These are phyloP conservation scores for Fusarium camptoceras DNA, from an alignment of 2,329 filamentous ascomycete species.

Conservation along the genomic window DNA sequence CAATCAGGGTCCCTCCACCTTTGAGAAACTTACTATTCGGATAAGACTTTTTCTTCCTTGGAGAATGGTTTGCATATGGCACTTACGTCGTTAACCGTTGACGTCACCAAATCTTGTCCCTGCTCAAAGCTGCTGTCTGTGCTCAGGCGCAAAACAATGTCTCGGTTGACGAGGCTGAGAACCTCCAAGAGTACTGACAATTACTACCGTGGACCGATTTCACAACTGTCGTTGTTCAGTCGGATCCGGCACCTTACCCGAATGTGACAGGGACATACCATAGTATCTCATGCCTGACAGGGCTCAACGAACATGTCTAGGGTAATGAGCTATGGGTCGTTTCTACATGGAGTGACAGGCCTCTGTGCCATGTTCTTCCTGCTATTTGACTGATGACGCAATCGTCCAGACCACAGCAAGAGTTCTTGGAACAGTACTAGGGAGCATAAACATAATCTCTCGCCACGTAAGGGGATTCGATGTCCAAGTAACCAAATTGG, in stretches of 20 bases:
- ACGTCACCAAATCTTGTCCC: slow-evolving; percentile 28
- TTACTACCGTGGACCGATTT: neutral
- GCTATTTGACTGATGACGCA: slow-evolving; percentile 15
- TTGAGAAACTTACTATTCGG: neutral
- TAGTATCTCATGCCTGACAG: slow-evolving; percentile 4
- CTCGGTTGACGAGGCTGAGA: neutral
- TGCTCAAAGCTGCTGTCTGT: neutral
- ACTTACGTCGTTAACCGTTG: slow-evolving; percentile 5
- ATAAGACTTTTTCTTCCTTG: neutral
- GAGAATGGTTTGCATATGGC: slow-evolving; percentile 7
- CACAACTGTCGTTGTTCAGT: neutral
- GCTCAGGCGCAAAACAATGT: neutral
- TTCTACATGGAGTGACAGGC: neutral
- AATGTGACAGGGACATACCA: slow-evolving; percentile 8
- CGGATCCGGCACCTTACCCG: slow-evolving; percentile 1
- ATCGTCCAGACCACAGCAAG: neutral
- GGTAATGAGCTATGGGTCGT: slow-evolving; percentile 20
- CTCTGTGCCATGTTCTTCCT: slow-evolving; percentile 1
- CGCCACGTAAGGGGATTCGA: neutral
- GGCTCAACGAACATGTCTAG: slow-evolving; percentile 5
- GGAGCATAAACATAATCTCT: neutral
- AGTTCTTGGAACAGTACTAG: slow-evolving; percentile 5
- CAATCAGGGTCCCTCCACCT: slow-evolving; percentile 36
- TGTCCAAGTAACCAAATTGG: neutral
- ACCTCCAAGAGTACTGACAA: neutral